Evolutionary conservation across 2,329 filamentous ascomycete genomes (phyloP), one percentile per base, ranked within the genome.

Genomic region (Aspergillus bombycis): DNA sequence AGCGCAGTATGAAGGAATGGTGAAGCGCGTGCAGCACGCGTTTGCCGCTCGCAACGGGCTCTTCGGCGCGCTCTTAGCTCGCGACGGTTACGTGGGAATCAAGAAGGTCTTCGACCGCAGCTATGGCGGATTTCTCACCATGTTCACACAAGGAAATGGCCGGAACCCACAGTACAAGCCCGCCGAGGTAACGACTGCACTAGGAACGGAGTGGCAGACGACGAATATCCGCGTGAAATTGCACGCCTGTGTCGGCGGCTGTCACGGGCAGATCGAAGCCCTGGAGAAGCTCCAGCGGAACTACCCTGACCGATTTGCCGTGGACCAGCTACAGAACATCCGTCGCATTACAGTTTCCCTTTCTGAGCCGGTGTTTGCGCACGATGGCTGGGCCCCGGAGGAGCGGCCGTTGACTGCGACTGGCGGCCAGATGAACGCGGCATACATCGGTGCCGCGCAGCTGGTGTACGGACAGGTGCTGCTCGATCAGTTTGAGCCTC

Each of bases 1-100:
- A 2, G 80, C 79, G 4, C 77, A 81, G 63, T 82, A 76, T 61
- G 81, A 78, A 52, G 75, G 76, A n/a, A 75, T 78, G 62, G 74
- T 78, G 0, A 83, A 83, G 68, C 76, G 79, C 2, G 79, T 82
- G 76, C 80, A 83, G 65, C 81, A 83, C 62, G 80, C 75, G 6
- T 83, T 83, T 64, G 79, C 80, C 0, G 75, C 80, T 7, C 75
- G 80, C 8, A 82, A 78, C 61, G 80, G 80, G 1, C 72, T 83
- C 0, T 73, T 82, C 19, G 78, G 70, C 0, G 75, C 79, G 0
- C 59, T 82, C 2, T 64, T 83, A 34, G 78, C 78, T 1, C 67
- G 71, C 30, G 69, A 70, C 0, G 77, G 75, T 2, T 83, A 83
- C 62, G 68, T 72, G 1, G 81, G 80, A 0, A 82, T 82, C 65